Evolutionary conservation across 1,139 yeast genomes (phyloP).

Genomic region (Pichiaceae sp.): DNA sequence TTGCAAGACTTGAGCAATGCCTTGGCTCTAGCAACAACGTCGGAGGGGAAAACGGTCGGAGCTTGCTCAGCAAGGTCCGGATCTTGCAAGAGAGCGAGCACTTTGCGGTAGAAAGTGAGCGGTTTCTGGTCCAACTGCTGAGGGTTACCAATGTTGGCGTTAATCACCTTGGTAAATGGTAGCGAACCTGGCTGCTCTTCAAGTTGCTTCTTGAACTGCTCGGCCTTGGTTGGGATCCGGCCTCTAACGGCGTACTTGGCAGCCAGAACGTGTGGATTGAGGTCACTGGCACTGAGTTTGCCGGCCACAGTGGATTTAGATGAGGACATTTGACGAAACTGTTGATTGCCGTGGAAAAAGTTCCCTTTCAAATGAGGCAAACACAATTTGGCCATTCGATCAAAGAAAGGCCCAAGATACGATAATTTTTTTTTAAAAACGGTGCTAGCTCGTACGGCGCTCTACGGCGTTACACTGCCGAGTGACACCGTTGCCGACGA

Average conservation of each 20-base stretch:
- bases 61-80: slow-evolving; percentile 52
- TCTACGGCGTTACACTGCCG: too few relatives aligned
- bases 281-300: slow-evolving; percentile 34
- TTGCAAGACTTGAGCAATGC: slow-evolving; percentile 53
- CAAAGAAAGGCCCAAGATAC: too few relatives aligned
- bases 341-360: too few relatives aligned
- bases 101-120: slow-evolving; percentile 90
- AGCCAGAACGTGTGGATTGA: slow-evolving; percentile 66
- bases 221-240: slow-evolving; percentile 86
- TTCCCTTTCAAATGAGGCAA: too few relatives aligned
- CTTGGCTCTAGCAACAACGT: slow-evolving; percentile 67
- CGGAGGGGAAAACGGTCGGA: slow-evolving; percentile 43
- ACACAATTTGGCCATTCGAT: too few relatives aligned
- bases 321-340: background rate
- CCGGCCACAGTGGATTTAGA: slow-evolving; percentile 9
- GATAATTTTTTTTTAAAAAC: too few relatives aligned
- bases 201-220: slow-evolving; percentile 58
- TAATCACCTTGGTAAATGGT: slow-evolving; percentile 71
- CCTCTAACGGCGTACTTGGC: slow-evolving; percentile 98
- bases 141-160: slow-evolving; percentile 95
- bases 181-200: slow-evolving; percentile 47
- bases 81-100: slow-evolving; percentile 74
- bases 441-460: too few relatives aligned
- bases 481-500: too few relatives aligned
- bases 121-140: slow-evolving; percentile 94